Conservation (phyloP, 257 asterid genomes). For the Cinchona pubescens region DNA sequence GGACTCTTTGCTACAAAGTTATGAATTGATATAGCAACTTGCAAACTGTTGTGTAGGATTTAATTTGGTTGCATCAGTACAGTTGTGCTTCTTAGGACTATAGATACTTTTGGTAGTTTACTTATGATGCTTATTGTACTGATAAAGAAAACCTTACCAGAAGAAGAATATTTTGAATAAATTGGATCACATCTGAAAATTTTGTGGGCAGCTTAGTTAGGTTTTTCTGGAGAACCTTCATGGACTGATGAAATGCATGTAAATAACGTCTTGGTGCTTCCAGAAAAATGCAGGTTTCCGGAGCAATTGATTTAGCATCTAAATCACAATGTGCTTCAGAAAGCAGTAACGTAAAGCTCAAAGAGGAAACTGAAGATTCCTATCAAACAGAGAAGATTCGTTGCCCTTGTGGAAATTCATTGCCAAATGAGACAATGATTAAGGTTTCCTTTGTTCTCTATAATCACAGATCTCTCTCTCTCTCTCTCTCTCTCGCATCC, state of each 20-base stretch:
- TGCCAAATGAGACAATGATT: conserved; percentile 72
- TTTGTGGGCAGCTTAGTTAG: too few relatives aligned
- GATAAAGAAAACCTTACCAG: neutral
- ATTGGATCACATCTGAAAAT: neutral
- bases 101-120: neutral
- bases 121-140: neutral
- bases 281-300: conserved; percentile 92
- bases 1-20: conserved; percentile 2
- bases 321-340: conserved; percentile 73
- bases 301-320: conserved; percentile 74
- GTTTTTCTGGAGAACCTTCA: neutral
- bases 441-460: conserved; percentile 38
- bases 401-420: conserved; percentile 77
- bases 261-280: conserved; percentile 11
- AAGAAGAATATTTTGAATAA: neutral
- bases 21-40: neutral
- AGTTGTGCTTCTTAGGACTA: neutral
- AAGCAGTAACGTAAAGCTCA: conserved; percentile 41
- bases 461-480: neutral
- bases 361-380: conserved; percentile 68
- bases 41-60: neutral
- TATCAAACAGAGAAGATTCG: conserved; percentile 67
- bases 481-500: neutral
- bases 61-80: neutral
- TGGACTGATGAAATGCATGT: neutral